phyloP scores from a whole-genome alignment of 164 flowering plant species.

The Vitis rupestris region DNA sequence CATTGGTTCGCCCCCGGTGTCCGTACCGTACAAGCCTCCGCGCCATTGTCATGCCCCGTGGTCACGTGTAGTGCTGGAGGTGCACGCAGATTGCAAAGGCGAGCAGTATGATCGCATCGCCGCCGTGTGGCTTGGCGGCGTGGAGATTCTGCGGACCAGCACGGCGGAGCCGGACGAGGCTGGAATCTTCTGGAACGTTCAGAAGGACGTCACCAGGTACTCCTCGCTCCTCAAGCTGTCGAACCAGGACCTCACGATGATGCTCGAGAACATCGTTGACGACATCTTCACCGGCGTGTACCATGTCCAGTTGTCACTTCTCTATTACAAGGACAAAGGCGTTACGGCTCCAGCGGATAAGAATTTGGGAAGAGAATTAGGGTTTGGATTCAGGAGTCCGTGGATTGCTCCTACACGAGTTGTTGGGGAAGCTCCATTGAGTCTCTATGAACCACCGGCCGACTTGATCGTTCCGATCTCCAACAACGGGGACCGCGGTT shows the following conservation, averaged over 20 bases:
- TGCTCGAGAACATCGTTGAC: slow-evolving; percentile 83
- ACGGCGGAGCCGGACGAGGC: slow-evolving; percentile 73
- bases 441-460: slow-evolving; percentile 41
- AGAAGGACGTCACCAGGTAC: slow-evolving; percentile 78
- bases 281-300: slow-evolving; percentile 66
- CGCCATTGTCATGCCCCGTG: slow-evolving; percentile 53
- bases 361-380: slow-evolving; percentile 7
- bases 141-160: slow-evolving; percentile 83
- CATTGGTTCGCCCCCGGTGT: slow-evolving; percentile 45
- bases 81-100: slow-evolving; percentile 45
- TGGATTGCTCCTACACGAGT: background rate
- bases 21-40: slow-evolving; percentile 60
- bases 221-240: slow-evolving; percentile 45
- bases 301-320: slow-evolving; percentile 46
- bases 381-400: background rate
- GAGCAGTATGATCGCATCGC: slow-evolving; percentile 84
- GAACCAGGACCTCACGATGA: slow-evolving; percentile 51
- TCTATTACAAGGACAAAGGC: slow-evolving; percentile 29
- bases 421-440: background rate
- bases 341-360: slow-evolving; percentile 11
- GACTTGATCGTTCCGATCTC: slow-evolving; percentile 74
- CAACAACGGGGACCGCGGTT: slow-evolving; percentile 37
- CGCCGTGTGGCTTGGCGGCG: slow-evolving; percentile 80
- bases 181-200: slow-evolving; percentile 75
- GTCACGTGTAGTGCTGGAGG: slow-evolving; percentile 51